Conservation (phyloP, 257 asterid genomes). For the Solanum sparsipilum region DNA sequence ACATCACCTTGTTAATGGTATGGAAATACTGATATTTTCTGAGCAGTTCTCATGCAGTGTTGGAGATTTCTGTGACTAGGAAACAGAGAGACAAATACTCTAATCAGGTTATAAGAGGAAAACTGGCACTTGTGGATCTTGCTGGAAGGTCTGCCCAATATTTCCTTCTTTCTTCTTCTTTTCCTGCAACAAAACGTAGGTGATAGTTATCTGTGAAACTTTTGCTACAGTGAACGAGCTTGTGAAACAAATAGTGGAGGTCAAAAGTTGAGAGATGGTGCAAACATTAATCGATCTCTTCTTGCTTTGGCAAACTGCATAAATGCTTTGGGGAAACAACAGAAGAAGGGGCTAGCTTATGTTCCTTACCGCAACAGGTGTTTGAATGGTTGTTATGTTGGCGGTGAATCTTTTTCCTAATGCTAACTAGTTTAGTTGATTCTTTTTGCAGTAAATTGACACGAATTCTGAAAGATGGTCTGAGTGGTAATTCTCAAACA, state of each 20-base stretch:
- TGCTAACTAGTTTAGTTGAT: conserved; percentile 11
- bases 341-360: conserved; percentile 93
- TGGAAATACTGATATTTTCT: not conserved
- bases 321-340: conserved; percentile 91
- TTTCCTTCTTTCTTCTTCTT: conserved; percentile 5
- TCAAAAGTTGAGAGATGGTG: conserved; percentile 94
- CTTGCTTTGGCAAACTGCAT: conserved; percentile 98
- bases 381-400: conserved; percentile 1
- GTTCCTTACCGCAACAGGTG: conserved; percentile 97
- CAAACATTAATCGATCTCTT: conserved; percentile 84
- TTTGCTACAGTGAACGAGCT: conserved; percentile 79
- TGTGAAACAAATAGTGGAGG: conserved; percentile 92
- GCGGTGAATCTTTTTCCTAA: not conserved
- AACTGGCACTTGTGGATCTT: conserved; percentile 91
- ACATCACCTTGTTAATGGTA: not conserved
- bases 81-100: conserved; percentile 56
- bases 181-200: conserved; percentile 3
- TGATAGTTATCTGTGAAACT: conserved; percentile 1
- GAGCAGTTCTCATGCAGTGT: conserved; percentile 88
- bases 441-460: conserved; percentile 74
- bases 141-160: conserved; percentile 77
- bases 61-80: conserved; percentile 76
- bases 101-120: conserved; percentile 78
- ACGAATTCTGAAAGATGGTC: conserved; percentile 92
- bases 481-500: conserved; percentile 96